These are phyloP conservation scores for Colletotrichum tamarilloi DNA, from an alignment of 2,329 filamentous ascomycete species.

Conservation along the genomic window DNA sequence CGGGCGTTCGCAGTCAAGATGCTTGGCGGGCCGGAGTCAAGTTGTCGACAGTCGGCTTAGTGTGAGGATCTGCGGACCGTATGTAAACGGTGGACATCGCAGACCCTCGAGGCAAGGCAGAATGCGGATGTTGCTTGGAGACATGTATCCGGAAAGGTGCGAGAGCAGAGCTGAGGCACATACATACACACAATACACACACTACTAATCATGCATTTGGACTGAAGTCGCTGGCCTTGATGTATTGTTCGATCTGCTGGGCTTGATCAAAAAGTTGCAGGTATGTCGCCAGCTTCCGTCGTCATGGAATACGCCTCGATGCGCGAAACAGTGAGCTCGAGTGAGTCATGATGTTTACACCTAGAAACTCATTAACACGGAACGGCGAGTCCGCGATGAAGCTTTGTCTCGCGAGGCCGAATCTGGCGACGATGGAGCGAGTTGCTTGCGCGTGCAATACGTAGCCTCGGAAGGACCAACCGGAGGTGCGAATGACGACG, in stretches of 20 bases:
- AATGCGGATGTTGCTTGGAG: slow-evolving; percentile 20
- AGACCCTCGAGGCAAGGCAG: background rate
- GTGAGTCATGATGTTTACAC: background rate
- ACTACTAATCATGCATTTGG: slow-evolving; percentile 15
- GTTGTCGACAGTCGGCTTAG: background rate
- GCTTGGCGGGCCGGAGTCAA: background rate
- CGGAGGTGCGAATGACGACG: slow-evolving; percentile 31
- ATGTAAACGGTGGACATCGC: background rate
- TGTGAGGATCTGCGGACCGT: background rate
- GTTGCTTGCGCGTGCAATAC: slow-evolving; percentile 34
- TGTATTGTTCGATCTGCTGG: background rate
- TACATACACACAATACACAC: slow-evolving; percentile 14
- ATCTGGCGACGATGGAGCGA: slow-evolving; percentile 9
- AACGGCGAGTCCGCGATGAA: background rate
- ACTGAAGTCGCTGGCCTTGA: background rate
- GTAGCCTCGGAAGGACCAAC: slow-evolving; percentile 8
- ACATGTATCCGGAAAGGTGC: slow-evolving; percentile 6
- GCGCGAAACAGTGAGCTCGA: background rate
- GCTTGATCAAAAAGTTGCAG: background rate
- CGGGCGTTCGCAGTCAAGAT: background rate
- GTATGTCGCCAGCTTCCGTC: background rate
- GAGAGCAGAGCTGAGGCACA: slow-evolving; percentile 27
- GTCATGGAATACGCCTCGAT: background rate
- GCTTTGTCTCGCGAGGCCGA: background rate
- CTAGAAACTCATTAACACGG: background rate